These are phyloP conservation scores for Euphorbia neoarborescens DNA, from an alignment of 441 rosid genomes.

Conservation along the genomic window DNA sequence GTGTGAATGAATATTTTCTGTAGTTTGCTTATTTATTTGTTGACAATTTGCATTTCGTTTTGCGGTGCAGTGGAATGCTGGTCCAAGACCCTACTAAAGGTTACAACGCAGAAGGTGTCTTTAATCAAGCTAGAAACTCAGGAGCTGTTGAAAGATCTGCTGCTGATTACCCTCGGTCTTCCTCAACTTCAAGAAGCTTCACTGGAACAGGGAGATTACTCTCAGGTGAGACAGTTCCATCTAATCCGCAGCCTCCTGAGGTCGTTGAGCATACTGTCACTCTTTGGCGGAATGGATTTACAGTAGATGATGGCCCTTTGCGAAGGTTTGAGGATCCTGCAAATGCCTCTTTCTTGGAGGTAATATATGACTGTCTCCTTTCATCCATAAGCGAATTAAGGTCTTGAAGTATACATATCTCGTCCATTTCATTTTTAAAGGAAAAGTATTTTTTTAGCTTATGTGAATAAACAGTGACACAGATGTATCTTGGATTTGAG, in stretches of 20 bases:
- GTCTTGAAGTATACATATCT: neutral
- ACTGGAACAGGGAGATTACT: conserved; percentile 77
- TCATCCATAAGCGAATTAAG: neutral
- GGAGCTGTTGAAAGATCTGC: conserved; percentile 80
- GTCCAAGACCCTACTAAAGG: conserved; percentile 78
- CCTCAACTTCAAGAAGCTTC: conserved; percentile 73
- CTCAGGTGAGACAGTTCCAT: conserved; percentile 57
- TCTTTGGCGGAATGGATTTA: conserved; percentile 92
- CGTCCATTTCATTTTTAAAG: neutral
- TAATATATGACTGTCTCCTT: conserved; percentile 19
- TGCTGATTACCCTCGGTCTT: conserved; percentile 33
- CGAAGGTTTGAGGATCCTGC: conserved; percentile 87
- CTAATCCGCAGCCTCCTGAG: conserved; percentile 67
- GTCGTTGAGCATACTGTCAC: conserved; percentile 61
- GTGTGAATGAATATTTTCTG: neutral
- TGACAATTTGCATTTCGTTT: neutral
- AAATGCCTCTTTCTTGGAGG: conserved; percentile 87
- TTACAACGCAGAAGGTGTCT: conserved; percentile 73
- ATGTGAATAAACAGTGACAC: neutral
- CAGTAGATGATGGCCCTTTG: conserved; percentile 83
- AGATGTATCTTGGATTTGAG: neutral
- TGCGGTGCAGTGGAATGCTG: conserved; percentile 63
- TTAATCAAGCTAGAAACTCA: conserved; percentile 64
- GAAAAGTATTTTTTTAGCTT: neutral
- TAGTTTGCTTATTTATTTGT: neutral